Conservation (phyloP, 257 asterid species). For the Echites panduratus region DNA sequence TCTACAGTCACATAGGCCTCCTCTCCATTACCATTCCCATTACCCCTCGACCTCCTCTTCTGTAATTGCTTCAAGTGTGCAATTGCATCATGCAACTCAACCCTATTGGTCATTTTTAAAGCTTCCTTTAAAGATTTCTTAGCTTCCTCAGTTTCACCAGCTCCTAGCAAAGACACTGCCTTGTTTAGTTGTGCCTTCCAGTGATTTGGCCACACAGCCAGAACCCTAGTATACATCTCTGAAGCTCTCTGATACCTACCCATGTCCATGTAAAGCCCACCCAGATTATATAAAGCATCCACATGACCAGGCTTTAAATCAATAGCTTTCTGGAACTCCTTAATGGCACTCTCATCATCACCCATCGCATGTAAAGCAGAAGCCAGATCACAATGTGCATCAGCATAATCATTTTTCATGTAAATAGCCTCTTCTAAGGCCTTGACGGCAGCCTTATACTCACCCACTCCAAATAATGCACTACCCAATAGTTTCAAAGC, state of each 20-base stretch:
- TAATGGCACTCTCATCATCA: conserved; percentile 93
- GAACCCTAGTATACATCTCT: conserved; percentile 92
- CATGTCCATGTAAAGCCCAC: conserved; percentile 98
- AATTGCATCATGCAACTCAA: conserved; percentile 86
- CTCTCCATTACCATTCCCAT: conserved; percentile 53
- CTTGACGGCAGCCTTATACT: conserved; percentile 97
- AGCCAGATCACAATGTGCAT: conserved; percentile 97
- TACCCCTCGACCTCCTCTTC: conserved; percentile 74
- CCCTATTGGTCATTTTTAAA: conserved; percentile 87
- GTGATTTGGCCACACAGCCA: conserved; percentile 91
- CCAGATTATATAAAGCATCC: conserved; percentile 88
- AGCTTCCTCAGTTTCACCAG: conserved; percentile 94
- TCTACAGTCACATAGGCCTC: conserved; percentile 65
- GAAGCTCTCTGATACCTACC: conserved; percentile 97
- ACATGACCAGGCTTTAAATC: conserved; percentile 97
- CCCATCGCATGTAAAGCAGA: conserved; percentile 95
- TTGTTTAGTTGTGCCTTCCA: conserved; percentile 98
- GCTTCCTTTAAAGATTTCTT: conserved; percentile 96
- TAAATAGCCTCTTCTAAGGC: conserved; percentile 97
- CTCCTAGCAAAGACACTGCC: conserved; percentile 89
- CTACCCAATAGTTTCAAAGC: conserved; percentile 98
- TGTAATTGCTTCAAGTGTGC: conserved; percentile 90
- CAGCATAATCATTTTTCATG: conserved; percentile 93
- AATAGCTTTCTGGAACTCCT: conserved; percentile 98
- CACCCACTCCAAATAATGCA: conserved; percentile 95